phyloP scores from a whole-genome alignment of 1,139 yeast genomes.

The Sugiyamaella novakii region DNA sequence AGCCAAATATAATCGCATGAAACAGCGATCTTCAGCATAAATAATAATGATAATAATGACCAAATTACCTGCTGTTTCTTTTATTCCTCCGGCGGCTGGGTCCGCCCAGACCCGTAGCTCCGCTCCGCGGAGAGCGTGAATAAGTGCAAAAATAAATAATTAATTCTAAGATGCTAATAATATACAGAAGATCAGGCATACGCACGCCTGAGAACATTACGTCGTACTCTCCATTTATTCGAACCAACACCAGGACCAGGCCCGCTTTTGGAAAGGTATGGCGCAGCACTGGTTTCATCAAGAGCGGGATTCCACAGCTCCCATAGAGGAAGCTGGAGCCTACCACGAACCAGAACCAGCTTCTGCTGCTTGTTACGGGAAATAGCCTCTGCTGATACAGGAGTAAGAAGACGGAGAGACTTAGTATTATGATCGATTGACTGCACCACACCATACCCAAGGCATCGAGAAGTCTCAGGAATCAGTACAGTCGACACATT shows the following conservation, averaged over 20 bases:
- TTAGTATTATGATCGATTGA: slow-evolving; percentile 54
- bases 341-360: slow-evolving; percentile 61
- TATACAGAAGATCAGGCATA: slow-evolving; percentile 6
- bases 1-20: slow-evolving; percentile 61
- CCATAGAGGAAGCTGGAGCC: slow-evolving; percentile 61
- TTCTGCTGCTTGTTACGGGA: slow-evolving; percentile 20
- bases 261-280: slow-evolving; percentile 42
- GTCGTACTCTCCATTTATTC: slow-evolving; percentile 62
- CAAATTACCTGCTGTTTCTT: neutral
- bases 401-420: slow-evolving; percentile 61
- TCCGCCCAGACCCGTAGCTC: too few relatives aligned
- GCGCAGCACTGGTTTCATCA: slow-evolving; percentile 20
- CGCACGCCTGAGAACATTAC: slow-evolving; percentile 45
- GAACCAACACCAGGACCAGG: slow-evolving; percentile 49
- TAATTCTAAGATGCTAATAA: slow-evolving; percentile 1
- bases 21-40: slow-evolving; percentile 18
- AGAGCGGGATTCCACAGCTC: slow-evolving; percentile 39
- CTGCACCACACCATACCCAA: slow-evolving; percentile 42
- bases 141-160: neutral
- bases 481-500: slow-evolving; percentile 14
- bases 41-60: neutral
- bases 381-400: slow-evolving; percentile 40
- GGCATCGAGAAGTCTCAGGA: slow-evolving; percentile 23
- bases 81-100: too few relatives aligned
- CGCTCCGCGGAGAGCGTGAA: too few relatives aligned